Conservation (phyloP, 2,329 filamentous ascomycete genomes). For the Cordyceps fumosorosea region DNA sequence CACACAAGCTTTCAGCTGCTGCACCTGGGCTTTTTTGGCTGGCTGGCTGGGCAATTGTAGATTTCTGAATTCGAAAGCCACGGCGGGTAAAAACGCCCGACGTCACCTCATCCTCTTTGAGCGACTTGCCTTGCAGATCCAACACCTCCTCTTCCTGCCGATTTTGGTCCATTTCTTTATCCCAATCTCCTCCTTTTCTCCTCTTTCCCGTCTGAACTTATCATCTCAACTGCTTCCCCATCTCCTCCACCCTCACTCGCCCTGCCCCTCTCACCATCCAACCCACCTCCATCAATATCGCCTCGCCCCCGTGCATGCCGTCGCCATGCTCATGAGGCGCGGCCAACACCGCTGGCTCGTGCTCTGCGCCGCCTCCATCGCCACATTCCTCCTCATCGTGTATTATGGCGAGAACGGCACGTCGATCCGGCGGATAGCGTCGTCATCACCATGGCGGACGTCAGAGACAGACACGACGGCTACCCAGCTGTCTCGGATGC, state of each 20-base stretch:
- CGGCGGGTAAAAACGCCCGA: neutral
- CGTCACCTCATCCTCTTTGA: neutral
- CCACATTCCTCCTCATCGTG: neutral
- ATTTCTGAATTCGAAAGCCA: neutral
- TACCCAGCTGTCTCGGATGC: neutral
- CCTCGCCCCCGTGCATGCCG: neutral
- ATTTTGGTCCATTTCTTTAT: neutral
- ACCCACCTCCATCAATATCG: neutral
- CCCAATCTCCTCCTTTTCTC: neutral
- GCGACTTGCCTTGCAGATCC: neutral
- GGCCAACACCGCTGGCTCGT: slow-evolving; percentile 10
- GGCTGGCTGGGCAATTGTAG: neutral
- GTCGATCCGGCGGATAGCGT: neutral
- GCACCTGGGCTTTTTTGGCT: neutral
- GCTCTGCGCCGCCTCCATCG: neutral
- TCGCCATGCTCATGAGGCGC: neutral
- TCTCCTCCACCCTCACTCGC: neutral
- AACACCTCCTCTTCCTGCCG: neutral
- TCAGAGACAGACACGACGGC: neutral
- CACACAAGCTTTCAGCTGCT: neutral
- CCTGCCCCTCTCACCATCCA: neutral
- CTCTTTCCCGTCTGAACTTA: neutral
- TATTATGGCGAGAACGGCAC: neutral
- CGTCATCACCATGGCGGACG: neutral
- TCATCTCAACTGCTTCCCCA: neutral